Evolutionary conservation across 1,284 basidiomycete genomes (phyloP).

Genomic region (Vanrija humicola): DNA sequence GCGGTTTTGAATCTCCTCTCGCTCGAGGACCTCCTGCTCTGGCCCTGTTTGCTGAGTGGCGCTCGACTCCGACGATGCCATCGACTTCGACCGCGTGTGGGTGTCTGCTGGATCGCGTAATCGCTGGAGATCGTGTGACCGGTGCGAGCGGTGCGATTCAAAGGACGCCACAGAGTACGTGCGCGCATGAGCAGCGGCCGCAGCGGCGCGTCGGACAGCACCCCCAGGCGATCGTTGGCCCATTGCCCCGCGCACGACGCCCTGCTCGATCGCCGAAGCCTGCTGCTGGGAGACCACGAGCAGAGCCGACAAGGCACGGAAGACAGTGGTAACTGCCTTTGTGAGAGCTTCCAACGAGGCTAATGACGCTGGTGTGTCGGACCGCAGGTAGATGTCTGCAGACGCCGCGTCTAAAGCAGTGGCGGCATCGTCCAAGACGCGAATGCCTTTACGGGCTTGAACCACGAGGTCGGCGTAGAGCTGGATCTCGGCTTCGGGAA

Average conservation of each 20-base stretch:
- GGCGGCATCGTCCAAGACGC: constrained; percentile 31
- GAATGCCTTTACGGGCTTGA: constrained; percentile 30
- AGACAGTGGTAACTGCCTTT: constrained; percentile 18
- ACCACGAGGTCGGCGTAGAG: constrained; percentile 38
- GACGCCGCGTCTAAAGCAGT: constrained; percentile 14
- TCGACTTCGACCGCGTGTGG: constrained; percentile 1
- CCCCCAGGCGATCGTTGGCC: constrained; percentile 20
- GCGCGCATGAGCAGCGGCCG: not conserved
- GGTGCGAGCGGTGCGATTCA: not conserved
- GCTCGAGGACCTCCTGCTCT: constrained; percentile 40
- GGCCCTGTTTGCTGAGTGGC: constrained; percentile 19
- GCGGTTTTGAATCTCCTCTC: constrained; percentile 19
- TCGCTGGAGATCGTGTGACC: not conserved
- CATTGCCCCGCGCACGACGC: constrained; percentile 26
- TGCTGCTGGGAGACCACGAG: constrained; percentile 34
- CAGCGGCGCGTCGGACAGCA: not conserved
- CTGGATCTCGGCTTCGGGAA: constrained; percentile 21
- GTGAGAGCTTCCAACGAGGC: constrained; percentile 6
- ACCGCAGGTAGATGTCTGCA: constrained; percentile 15
- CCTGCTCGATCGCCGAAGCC: constrained; percentile 24
- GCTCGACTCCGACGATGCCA: constrained; percentile 7
- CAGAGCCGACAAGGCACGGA: constrained; percentile 25
- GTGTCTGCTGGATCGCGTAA: not conserved
- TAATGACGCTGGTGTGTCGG: constrained; percentile 1
- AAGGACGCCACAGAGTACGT: not conserved